Percentiles rank a stretch among this genome's conserved stretches.
Conservation (phyloP, 768 basidiomycete species). For the Filobasidium floriforme region DNA sequence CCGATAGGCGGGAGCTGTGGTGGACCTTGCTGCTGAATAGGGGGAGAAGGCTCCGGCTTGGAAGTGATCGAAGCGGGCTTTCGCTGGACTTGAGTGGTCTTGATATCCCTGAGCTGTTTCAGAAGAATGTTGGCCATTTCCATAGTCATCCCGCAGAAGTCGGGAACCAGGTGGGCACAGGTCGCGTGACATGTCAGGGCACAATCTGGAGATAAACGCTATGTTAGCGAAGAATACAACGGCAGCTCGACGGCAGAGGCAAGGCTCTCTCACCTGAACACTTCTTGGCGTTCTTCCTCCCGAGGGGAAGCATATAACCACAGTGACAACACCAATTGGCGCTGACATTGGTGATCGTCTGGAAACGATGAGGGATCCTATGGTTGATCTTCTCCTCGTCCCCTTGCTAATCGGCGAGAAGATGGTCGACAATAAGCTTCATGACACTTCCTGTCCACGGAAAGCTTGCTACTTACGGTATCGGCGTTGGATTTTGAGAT, state of each 20-base stretch:
- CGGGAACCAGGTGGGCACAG: slow-evolving; percentile 95
- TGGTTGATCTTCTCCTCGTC: slow-evolving; percentile 99
- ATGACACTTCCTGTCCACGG: neutral
- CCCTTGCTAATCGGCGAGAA: slow-evolving; percentile 57
- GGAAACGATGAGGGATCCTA: slow-evolving; percentile 96
- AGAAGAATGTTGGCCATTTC: slow-evolving; percentile 92
- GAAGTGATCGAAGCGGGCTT: slow-evolving; percentile 28
- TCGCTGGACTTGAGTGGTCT: slow-evolving; percentile 48
- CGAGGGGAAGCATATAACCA: slow-evolving; percentile 93
- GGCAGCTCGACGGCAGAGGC: neutral
- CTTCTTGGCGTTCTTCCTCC: slow-evolving; percentile 90
- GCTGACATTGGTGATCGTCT: slow-evolving; percentile 89
- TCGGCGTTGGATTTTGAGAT: slow-evolving; percentile 94
- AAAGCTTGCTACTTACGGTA: slow-evolving; percentile 51
- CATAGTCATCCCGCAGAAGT: slow-evolving; percentile 99
- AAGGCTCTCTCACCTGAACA: slow-evolving; percentile 54
- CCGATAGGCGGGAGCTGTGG: slow-evolving; percentile 21
- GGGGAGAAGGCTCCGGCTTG: slow-evolving; percentile 31
- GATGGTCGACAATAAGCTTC: neutral
- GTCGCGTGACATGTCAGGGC: slow-evolving; percentile 93
- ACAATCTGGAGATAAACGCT: slow-evolving; percentile 55
- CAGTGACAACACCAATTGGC: slow-evolving; percentile 99
- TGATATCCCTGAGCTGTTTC: slow-evolving; percentile 84
- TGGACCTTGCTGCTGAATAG: slow-evolving; percentile 17
- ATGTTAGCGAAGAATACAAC: neutral